Percentiles rank a stretch among this genome's conserved stretches.
phyloP scores from a whole-genome alignment of 805 yeast species.

The Kuraishia molischiana region DNA sequence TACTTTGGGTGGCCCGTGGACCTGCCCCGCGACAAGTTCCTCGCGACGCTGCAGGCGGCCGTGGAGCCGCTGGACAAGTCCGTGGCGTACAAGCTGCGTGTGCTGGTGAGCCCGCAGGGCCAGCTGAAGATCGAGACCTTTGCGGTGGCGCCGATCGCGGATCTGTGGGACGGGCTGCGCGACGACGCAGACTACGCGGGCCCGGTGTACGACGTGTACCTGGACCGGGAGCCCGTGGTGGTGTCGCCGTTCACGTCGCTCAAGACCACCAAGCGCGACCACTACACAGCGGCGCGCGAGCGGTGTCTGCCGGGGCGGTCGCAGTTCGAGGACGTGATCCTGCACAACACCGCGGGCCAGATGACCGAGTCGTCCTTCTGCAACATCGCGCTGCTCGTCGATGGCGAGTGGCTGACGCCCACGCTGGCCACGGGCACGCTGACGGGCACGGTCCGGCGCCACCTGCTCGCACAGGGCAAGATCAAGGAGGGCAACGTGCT shows the following conservation, averaged over 20 bases:
- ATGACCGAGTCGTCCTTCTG: constrained; percentile 79
- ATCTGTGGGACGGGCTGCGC: constrained; percentile 2
- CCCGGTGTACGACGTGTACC: constrained; percentile 45
- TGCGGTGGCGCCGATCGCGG: constrained; percentile 13
- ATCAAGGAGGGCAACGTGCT: constrained; percentile 44
- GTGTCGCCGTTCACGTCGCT: constrained; percentile 76
- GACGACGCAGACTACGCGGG: constrained; percentile 1
- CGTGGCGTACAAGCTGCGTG: constrained; percentile 36
- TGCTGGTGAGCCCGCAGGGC: constrained; percentile 28
- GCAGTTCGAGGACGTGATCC: constrained; percentile 50
- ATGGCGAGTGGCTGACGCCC: constrained; percentile 72
- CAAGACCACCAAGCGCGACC: constrained; percentile 69
- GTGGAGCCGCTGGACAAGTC: constrained; percentile 16
- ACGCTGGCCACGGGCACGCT: constrained; percentile 69
- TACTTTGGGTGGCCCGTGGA: constrained; percentile 43
- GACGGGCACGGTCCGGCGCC: constrained; percentile 72
- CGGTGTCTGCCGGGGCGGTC: constrained; percentile 30
- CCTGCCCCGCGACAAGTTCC: constrained; percentile 31
- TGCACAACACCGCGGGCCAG: constrained; percentile 50
- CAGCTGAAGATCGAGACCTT: constrained; percentile 25
- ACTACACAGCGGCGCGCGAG: constrained; percentile 52
- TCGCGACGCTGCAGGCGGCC: constrained; percentile 28
- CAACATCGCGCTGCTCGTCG: constrained; percentile 53
- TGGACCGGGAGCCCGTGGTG: constrained; percentile 43
- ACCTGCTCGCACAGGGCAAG: constrained; percentile 41